phyloP scores from a whole-genome alignment of 2,329 filamentous ascomycete genomes.

The Apiospora kogelbergensis region DNA sequence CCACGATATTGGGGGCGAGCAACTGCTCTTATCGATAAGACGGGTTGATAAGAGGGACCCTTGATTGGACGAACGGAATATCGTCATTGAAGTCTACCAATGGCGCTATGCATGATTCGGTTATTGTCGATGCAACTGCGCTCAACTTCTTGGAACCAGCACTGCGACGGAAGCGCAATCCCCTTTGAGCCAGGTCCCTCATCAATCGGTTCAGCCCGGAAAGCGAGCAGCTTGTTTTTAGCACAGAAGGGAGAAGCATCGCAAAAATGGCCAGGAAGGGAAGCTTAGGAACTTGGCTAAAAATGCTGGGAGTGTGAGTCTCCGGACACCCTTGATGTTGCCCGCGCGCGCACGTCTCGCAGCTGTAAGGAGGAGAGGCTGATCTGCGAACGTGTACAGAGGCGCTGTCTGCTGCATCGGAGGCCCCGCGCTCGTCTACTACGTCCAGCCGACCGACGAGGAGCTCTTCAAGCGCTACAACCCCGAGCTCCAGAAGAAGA shows the following conservation, averaged over 20 bases:
- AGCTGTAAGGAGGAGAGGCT: not conserved
- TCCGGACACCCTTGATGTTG: not conserved
- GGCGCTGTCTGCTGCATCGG: slow-evolving; percentile 73
- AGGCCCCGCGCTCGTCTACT: slow-evolving; percentile 81
- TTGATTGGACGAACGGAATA: not conserved
- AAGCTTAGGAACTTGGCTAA: slow-evolving; percentile 6
- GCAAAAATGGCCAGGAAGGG: slow-evolving; percentile 6
- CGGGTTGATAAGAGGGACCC: not conserved
- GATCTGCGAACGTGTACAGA: slow-evolving; percentile 44
- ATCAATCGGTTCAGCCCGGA: not conserved
- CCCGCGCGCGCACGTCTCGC: not conserved
- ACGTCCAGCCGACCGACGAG: slow-evolving; percentile 80
- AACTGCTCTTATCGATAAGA: not conserved
- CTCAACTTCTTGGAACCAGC: not conserved
- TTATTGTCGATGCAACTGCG: not conserved
- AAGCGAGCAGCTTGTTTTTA: not conserved
- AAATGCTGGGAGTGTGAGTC: slow-evolving; percentile 7
- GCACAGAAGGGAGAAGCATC: not conserved
- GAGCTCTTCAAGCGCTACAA: slow-evolving; percentile 92
- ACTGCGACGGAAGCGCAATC: not conserved
- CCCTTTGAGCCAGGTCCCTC: not conserved
- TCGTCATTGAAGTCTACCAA: slow-evolving; percentile 2
- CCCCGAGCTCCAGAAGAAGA: slow-evolving; percentile 87
- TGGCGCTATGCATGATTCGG: not conserved
- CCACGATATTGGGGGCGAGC: not conserved